A percentile compares a stretch with the other conserved stretches of the same genome.
These are phyloP conservation scores for Aspergillus coremiiformis DNA, from an alignment of 495 filamentous ascomycete genomes.

Conservation along the genomic window DNA sequence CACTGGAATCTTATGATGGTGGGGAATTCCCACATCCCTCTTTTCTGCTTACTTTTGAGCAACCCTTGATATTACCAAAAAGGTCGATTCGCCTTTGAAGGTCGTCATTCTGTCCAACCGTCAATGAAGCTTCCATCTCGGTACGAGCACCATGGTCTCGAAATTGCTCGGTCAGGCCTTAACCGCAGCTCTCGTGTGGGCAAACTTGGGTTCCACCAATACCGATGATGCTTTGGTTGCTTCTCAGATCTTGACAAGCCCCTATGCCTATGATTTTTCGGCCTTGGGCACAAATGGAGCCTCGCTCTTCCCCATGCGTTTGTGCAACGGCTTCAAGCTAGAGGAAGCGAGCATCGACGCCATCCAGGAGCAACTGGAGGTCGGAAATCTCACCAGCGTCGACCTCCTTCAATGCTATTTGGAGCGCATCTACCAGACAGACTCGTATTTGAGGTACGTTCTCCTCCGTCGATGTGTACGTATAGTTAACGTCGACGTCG, in stretches of 20 bases:
- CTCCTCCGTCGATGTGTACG: neutral
- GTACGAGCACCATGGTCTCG: neutral
- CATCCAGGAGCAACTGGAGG: constrained; percentile 38
- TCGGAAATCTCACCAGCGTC: constrained; percentile 39
- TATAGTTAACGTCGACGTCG: neutral
- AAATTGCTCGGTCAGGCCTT: neutral
- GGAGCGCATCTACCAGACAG: constrained; percentile 45
- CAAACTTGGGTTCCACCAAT: neutral
- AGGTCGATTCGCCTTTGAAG: neutral
- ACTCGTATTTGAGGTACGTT: constrained; percentile 52
- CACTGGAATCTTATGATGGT: neutral
- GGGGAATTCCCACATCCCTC: neutral
- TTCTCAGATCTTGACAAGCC: constrained; percentile 26
- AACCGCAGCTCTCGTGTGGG: neutral
- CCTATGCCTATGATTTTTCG: constrained; percentile 40
- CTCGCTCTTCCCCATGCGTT: constrained; percentile 50
- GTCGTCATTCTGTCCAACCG: neutral
- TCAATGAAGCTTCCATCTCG: neutral
- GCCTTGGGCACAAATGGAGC: constrained; percentile 23
- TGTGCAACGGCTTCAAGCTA: constrained; percentile 52
- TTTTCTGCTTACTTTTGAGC: too few species aligned
- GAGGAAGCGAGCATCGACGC: constrained; percentile 57
- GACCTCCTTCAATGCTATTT: constrained; percentile 48
- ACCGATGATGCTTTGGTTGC: constrained; percentile 13
- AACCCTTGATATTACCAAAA: too few species aligned